Base-by-base conservation (phyloP, 768 basidiomycete species). In the Sistotremastrum niveocremeum region DNA sequence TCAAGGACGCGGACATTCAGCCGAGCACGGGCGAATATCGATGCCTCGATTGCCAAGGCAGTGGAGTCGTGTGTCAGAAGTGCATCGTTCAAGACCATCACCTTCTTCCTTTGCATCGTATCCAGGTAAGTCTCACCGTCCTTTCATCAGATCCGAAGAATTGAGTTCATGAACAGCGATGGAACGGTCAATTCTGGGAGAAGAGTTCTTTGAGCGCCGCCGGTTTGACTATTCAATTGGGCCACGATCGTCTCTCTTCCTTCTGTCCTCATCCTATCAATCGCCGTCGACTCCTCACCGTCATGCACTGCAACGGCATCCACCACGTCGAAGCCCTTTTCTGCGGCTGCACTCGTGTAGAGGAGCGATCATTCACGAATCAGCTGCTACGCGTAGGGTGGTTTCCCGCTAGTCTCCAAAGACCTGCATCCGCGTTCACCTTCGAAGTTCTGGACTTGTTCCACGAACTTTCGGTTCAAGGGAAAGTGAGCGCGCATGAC, bases 401-500 rank as follows among this genome's bases (percentile, higher is more conserved):
- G 4, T 56, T 52, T 29, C 58, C 58, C 0, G 51, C 54, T 1
- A 53, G 51, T 1, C 40, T 48, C 34, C 11, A 42, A 2, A 8
- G 12, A 3, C 56, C 57, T 6, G 34, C 43, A 7, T 54, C 55
- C 0, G 55, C 20, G 1, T 46, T 48, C 4, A 52, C 54, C 2
- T 53, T 57, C 29, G 34, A 37, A 9, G 37, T 51, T 2, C 48
- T 52, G 8, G 44, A 54, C n/a, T 10, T 33, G 3, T 52, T 48
- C 42, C 53, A 50, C 28, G 32, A 33, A 2, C 38, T 44, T 9
- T 42, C 51, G 7, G 39, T 52, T 2, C 51, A 52, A 32, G 46
- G 42, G 1, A 54, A 54, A 32, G 39, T 46, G 5, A 48, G 46
- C 9, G 46, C 33, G 10, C 52, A 46, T 47, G 53, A 52, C 37